Conservation (phyloP, 805 yeast genomes). For the Wickerhamomyces mucosus region DNA sequence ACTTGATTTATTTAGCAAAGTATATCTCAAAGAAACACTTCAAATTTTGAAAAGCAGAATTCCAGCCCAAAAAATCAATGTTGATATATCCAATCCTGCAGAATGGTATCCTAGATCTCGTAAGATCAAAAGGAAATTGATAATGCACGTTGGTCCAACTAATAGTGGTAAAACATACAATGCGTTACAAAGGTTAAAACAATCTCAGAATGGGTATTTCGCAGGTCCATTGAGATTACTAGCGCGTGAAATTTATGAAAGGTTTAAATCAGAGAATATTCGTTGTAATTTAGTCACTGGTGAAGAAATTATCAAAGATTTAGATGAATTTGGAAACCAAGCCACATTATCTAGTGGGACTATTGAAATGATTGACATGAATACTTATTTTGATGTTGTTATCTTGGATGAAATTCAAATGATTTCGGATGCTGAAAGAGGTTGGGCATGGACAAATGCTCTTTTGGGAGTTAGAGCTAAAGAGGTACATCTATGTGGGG, state of each 20-base stretch:
- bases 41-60: slow-evolving; percentile 6
- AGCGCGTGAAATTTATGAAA: slow-evolving; percentile 86
- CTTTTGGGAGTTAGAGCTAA: slow-evolving; percentile 77
- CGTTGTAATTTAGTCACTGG: slow-evolving; percentile 87
- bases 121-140: slow-evolving; percentile 62
- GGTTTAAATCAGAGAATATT: slow-evolving; percentile 56
- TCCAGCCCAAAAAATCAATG: slow-evolving; percentile 15
- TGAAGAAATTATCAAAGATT: slow-evolving; percentile 76
- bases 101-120: slow-evolving; percentile 86
- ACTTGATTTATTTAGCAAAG: slow-evolving; percentile 7
- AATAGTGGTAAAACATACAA: slow-evolving; percentile 90
- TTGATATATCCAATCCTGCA: slow-evolving; percentile 49
- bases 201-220: slow-evolving; percentile 68
- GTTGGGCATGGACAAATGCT: slow-evolving; percentile 93
- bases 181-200: slow-evolving; percentile 61
- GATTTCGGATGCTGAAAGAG: slow-evolving; percentile 73
- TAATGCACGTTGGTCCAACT: slow-evolving; percentile 97
- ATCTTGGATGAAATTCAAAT: slow-evolving; percentile 95
- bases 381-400: slow-evolving; percentile 67
- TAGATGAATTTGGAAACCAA: slow-evolving; percentile 60
- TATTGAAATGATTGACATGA: slow-evolving; percentile 81
- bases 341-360: slow-evolving; percentile 82
- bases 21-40: slow-evolving; percentile 3
- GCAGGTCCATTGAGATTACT: slow-evolving; percentile 91
- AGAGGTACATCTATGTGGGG: slow-evolving; percentile 92